phyloP scores from a whole-genome alignment of 371 early-diverging fungal genomes.

The Basidiobolus meristosporus region DNA sequence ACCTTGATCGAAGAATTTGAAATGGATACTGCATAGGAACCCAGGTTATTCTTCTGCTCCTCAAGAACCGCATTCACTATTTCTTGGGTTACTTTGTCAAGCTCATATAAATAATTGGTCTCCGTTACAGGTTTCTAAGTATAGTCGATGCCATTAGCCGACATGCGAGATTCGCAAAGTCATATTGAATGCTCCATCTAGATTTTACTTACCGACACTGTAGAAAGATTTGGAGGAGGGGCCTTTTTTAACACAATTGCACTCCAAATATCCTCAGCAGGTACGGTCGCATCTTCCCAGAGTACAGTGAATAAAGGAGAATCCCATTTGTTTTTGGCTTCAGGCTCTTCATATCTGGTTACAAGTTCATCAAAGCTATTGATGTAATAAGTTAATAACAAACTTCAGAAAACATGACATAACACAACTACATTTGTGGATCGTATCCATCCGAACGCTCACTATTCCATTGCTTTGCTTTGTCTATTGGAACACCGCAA shows the following conservation, averaged over 20 bases:
- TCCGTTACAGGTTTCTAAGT: conserved; percentile 61
- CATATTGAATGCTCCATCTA: neutral
- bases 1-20: conserved; percentile 9
- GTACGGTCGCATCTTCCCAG: conserved; percentile 38
- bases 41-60: conserved; percentile 45
- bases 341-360: conserved; percentile 89
- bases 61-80: conserved; percentile 61
- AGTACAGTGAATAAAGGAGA: conserved; percentile 76
- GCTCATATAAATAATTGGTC: conserved; percentile 76
- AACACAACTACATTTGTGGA: conserved; percentile 13
- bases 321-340: conserved; percentile 81
- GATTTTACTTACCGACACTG: conserved; percentile 30
- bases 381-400: neutral
- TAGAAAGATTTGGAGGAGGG: conserved; percentile 67
- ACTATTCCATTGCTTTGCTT: conserved; percentile 46
- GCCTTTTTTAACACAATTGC: conserved; percentile 56
- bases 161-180: neutral
- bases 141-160: neutral
- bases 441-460: conserved; percentile 24
- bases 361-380: conserved; percentile 63
- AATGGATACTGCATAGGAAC: conserved; percentile 3
- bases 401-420: neutral
- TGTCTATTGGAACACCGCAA: conserved; percentile 40
- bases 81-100: conserved; percentile 64
- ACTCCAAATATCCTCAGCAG: conserved; percentile 50